phyloP scores from a whole-genome alignment of 2,329 filamentous ascomycete species.

The Pleomassaria siparia region DNA sequence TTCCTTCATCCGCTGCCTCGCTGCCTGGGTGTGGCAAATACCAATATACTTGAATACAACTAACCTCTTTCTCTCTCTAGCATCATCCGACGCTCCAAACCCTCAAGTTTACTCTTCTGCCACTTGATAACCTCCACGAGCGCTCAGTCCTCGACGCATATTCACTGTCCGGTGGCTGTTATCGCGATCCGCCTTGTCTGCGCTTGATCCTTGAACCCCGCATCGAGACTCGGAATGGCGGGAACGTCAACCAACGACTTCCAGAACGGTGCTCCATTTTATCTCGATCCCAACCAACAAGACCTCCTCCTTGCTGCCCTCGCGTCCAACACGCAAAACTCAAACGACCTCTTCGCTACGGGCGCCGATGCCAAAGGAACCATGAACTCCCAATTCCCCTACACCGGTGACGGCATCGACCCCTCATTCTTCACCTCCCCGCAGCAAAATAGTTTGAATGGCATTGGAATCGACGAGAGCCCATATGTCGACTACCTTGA shows the following conservation, averaged over 20 bases:
- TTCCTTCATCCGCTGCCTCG: background rate
- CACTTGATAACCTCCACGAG: background rate
- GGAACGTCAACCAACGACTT: conserved; percentile 40
- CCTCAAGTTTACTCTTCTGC: background rate
- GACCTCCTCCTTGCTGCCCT: conserved; percentile 52
- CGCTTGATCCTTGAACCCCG: conserved; percentile 16
- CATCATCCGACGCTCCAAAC: conserved; percentile 1
- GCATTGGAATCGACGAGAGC: conserved; percentile 63
- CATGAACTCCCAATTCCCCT: conserved; percentile 31
- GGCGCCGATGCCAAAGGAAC: conserved; percentile 18
- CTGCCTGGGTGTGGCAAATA: background rate
- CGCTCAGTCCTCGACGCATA: background rate
- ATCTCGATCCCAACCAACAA: conserved; percentile 51
- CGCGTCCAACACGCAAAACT: conserved; percentile 47
- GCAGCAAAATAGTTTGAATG: conserved; percentile 49
- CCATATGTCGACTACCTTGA: conserved; percentile 85
- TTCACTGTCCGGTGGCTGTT: background rate
- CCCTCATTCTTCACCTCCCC: conserved; percentile 42
- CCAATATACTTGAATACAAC: background rate
- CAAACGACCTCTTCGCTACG: conserved; percentile 30
- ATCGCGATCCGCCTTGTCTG: background rate
- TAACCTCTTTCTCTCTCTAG: background rate
- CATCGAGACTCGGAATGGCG: conserved; percentile 35
- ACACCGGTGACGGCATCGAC: conserved; percentile 36
- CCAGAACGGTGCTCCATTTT: conserved; percentile 44